phyloP scores from a whole-genome alignment of 768 basidiomycete species.

The Pleurotus cornucopiae region DNA sequence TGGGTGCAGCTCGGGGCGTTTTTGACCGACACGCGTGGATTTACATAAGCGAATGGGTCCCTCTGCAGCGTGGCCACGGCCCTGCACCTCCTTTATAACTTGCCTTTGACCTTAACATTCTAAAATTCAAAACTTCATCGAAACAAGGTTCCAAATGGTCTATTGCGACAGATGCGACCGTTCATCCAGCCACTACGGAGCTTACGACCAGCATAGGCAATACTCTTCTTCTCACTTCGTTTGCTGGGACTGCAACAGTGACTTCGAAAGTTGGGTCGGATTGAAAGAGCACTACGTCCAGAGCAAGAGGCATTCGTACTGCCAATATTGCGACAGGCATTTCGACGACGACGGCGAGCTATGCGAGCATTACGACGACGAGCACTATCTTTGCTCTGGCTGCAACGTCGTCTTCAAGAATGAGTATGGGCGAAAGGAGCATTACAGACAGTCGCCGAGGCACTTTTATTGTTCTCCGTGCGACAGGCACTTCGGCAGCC shows the following conservation, averaged over 20 bases:
- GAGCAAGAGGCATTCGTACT: not conserved
- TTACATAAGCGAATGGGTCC: too few species aligned
- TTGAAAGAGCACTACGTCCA: not conserved
- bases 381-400: not conserved
- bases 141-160: not conserved
- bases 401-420: not conserved
- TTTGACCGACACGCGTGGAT: too few species aligned
- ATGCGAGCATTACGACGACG: not conserved
- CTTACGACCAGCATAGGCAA: not conserved
- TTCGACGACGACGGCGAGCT: not conserved
- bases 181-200: not conserved
- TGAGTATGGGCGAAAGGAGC: not conserved
- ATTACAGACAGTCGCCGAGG: not conserved
- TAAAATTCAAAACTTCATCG: too few species aligned
- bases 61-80: too few species aligned
- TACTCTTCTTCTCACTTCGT: not conserved
- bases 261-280: not conserved
- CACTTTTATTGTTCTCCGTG: conserved; percentile 2
- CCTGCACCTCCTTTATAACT: too few species aligned
- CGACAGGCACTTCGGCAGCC: not conserved
- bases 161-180: not conserved
- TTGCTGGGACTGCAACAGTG: not conserved
- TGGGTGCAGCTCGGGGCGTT: too few species aligned
- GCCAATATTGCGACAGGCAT: not conserved
- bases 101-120: too few species aligned